Base-by-base conservation (phyloP, 2,329 filamentous ascomycete genomes). In the Clonostachys rhizophaga region DNA sequence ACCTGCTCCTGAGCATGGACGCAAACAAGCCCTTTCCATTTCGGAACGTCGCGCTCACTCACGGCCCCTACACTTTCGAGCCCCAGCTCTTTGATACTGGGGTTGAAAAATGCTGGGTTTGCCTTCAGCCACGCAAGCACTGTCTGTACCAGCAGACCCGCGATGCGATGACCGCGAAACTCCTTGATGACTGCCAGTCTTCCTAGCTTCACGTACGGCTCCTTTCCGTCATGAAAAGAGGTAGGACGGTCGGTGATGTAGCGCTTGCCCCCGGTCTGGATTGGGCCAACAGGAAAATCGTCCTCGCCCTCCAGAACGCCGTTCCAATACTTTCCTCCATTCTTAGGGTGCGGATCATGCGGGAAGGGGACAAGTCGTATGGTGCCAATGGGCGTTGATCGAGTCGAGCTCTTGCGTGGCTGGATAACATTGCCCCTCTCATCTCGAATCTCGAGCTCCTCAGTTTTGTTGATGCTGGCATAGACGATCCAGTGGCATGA, bases 401-500 rank as follows among this genome's bases (percentile, higher is more conserved):
- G 57, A 17, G 71, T 76, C 47, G 64, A 68, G 60, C 71, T 75
- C 52, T 62, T 65, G 44, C 70, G 66, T n/a, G 66, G 67, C 16
- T 61, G 64, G 42, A 69, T 42, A 36, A 75, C 58, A 34, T 67
- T 63, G 48, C 67, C 69, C n/a, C 58, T 56, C 6, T 68, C 63
- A 56, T 79, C 70, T 30, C 65, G 68, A 41, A 69, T 55, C 60
- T 76, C 72, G 6, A 63, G 60, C 49, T 66, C 64, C 41, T 68
- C 65, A 5, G 62, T 67, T 43, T 66, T 70, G 46, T 77, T 76
- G 47, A 86, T 75, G 14, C 76, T 83, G 43, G 82, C 81, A 65
- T 95, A 96, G n/a, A 85, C 74, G 33, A 96, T 85, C 87, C 89
- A 96, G 66, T 96, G 91, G 68, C 85, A 92, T 55, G 83, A 85